Conservation (phyloP, 169 alveolate genomes). For the Cryptosporidium tyzzeri region DNA sequence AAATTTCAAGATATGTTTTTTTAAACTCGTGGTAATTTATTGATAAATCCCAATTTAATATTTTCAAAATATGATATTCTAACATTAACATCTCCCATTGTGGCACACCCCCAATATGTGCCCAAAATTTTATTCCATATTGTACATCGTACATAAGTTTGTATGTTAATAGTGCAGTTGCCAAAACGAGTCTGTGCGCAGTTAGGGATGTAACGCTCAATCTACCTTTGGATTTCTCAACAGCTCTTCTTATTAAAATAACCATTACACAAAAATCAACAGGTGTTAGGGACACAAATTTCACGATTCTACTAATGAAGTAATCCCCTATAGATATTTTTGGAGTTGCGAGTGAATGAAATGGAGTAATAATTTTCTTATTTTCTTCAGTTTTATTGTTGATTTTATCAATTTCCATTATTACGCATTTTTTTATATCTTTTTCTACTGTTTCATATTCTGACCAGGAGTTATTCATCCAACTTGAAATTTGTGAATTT, state of each 20-base stretch:
- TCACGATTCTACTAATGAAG: constrained; percentile 46
- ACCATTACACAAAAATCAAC: constrained; percentile 69
- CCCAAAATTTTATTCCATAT: constrained; percentile 72
- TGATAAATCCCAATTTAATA: constrained; percentile 53
- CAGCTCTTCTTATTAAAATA: constrained; percentile 39
- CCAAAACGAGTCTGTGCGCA: constrained; percentile 63
- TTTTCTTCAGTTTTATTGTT: background rate
- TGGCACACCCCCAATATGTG: constrained; percentile 75
- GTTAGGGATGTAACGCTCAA: constrained; percentile 44
- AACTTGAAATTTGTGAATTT: constrained; percentile 22
- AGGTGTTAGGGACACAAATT: constrained; percentile 54
- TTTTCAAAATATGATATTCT: constrained; percentile 48
- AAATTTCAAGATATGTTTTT: constrained; percentile 19
- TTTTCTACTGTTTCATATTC: constrained; percentile 26
- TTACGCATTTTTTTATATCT: constrained; percentile 14
- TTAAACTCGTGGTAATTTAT: constrained; percentile 47
- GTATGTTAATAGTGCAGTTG: constrained; percentile 54
- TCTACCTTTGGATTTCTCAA: constrained; percentile 44
- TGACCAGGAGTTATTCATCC: constrained; percentile 69
- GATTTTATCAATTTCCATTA: constrained; percentile 26
- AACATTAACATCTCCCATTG: constrained; percentile 74
- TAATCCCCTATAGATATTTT: constrained; percentile 63
- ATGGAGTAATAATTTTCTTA: constrained; percentile 58
- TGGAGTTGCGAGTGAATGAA: constrained; percentile 70
- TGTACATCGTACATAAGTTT: constrained; percentile 72